These are phyloP conservation scores for Penicillium antarcticum DNA, from an alignment of 495 filamentous ascomycete species.

Conservation along the genomic window DNA sequence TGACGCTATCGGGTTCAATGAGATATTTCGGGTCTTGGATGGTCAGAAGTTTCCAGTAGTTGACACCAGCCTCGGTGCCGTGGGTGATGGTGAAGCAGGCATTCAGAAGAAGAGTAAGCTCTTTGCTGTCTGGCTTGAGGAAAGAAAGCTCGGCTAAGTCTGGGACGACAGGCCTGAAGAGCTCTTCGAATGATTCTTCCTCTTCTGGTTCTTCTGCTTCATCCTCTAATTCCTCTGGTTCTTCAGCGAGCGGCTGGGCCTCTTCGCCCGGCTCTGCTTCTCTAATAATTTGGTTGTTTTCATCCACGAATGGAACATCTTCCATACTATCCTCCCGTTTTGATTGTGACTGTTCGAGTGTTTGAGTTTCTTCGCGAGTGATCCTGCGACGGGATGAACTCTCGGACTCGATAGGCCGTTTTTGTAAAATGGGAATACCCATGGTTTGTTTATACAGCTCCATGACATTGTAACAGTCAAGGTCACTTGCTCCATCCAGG, in stretches of 20 bases:
- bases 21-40: constrained; percentile 30
- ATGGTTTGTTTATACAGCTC: constrained; percentile 74
- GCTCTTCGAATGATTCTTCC: constrained; percentile 30
- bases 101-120: constrained; percentile 65
- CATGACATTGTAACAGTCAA: constrained; percentile 66
- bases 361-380: constrained; percentile 1
- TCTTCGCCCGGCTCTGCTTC: not conserved
- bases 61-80: constrained; percentile 34
- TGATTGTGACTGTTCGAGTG: not conserved
- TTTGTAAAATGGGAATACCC: constrained; percentile 52
- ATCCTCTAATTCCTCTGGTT: constrained; percentile 14
- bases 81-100: constrained; percentile 46
- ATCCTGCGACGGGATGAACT: constrained; percentile 5
- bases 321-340: constrained; percentile 1
- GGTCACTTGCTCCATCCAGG: constrained; percentile 51
- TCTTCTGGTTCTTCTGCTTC: constrained; percentile 13
- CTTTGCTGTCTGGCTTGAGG: constrained; percentile 58
- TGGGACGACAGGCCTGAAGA: constrained; percentile 34
- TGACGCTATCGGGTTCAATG: constrained; percentile 66
- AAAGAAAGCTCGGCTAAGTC: constrained; percentile 8
- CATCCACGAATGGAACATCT: constrained; percentile 35
- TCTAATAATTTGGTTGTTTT: constrained; percentile 12
- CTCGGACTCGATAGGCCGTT: constrained; percentile 16
- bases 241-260: constrained; percentile 1
- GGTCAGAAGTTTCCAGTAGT: constrained; percentile 76